Evolutionary conservation across 768 basidiomycete species (phyloP), one percentile per base, ranked within the genome.

Genomic region (Leccinum subgranulosum): DNA sequence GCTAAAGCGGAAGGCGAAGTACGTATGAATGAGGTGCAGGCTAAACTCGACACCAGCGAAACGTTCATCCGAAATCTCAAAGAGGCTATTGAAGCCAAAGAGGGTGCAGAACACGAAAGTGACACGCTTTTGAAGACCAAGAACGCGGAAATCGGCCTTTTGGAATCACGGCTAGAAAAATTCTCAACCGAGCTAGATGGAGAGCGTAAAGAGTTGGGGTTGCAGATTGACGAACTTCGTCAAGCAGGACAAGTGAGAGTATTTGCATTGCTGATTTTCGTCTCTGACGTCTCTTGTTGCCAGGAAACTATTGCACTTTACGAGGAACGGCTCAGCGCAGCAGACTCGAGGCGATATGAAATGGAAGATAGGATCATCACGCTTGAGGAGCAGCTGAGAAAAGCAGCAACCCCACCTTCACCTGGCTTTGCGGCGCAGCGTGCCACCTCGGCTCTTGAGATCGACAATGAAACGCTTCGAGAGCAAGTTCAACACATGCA

Each of bases 251-350:
- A 95, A 79, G 92, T 92, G 66, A 64, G 79, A 59, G 21, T 12
- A 23, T 51, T 48, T 28, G 17, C 29, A 11, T 51, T 41, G 50
- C 19, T 55, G 31, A 17, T 29, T 14, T 41, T 28, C 21, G 19
- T 19, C 12, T 46, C 54, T 48, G 19, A 62, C 27, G 15, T 15
- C 55, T 52, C 21, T 54, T 56, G 12, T 49, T 52, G 49, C 49
- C 25, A 94, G 91, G 92, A 94, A 84, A 93, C 94, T 0, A 97
- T 97, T 58, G 91, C 92, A 19, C 79, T 97, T 11, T 98, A 98
- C 67, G 96, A 99, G 75, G 92, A 94, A 67, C 84, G 87, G 36
- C 77, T 96, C 6, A 88, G 83, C 56, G 79, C 78, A 2, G 81
- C 84, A 21, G 90, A 94, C 64, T 76, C 77, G 14, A 81, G 83